phyloP scores from a whole-genome alignment of 768 basidiomycete species.

The Daedaleopsis nitida region DNA sequence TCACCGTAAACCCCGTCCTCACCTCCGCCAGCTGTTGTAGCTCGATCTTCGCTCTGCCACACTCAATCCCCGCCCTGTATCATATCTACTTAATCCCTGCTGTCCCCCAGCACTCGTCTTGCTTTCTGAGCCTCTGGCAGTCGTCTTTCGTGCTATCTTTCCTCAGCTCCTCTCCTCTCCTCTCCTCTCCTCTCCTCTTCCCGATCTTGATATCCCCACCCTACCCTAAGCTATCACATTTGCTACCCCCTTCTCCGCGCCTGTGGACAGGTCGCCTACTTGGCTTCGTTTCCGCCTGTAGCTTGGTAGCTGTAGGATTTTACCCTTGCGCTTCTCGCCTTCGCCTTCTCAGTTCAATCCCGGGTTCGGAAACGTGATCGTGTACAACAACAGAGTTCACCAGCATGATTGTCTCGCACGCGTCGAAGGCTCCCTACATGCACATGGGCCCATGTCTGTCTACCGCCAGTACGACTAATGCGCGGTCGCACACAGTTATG shows the following conservation, averaged over 20 bases:
- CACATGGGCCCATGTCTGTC: too few relatives aligned
- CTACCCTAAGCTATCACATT: neutral
- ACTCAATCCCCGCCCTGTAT: constrained; percentile 1
- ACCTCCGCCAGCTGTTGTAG: constrained; percentile 14
- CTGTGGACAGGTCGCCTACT: constrained; percentile 1
- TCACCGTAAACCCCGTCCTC: neutral
- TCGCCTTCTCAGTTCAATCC: neutral
- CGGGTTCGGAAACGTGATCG: neutral
- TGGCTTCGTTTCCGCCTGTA: neutral
- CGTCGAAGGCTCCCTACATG: too few relatives aligned
- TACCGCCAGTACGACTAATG: too few relatives aligned
- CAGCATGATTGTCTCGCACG: too few relatives aligned
- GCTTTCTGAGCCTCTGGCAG: constrained; percentile 3
- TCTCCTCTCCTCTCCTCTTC: neutral
- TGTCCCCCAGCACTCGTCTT: neutral
- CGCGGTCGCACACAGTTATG: too few relatives aligned
- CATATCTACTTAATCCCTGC: neutral
- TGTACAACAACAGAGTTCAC: neutral
- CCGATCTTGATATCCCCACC: neutral
- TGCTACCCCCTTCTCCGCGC: neutral
- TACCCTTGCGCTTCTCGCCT: neutral
- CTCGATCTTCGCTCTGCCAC: constrained; percentile 10
- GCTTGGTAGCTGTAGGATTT: neutral
- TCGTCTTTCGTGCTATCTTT: neutral
- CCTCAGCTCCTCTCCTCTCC: neutral